These are phyloP conservation scores for Dorcoceras hygrometricum DNA, from an alignment of 257 asterid species.

Conservation along the genomic window DNA sequence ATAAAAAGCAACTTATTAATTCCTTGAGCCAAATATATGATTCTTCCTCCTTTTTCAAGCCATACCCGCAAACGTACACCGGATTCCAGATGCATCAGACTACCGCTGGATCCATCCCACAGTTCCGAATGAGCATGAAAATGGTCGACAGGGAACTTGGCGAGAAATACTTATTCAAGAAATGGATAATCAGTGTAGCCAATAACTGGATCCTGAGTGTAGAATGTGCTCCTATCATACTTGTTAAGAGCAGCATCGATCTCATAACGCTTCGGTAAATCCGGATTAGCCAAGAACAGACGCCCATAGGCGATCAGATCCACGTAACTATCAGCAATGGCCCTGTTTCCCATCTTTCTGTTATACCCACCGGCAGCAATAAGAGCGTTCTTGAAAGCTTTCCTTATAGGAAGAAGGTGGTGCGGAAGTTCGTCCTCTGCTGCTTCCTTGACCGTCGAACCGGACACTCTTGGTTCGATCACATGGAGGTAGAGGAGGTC, in stretches of 20 bases:
- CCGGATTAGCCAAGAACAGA: constrained; percentile 69
- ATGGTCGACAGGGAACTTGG: no score
- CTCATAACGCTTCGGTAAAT: constrained; percentile 47
- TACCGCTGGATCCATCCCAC: no score
- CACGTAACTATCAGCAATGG: constrained; percentile 34
- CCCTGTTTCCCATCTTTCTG: constrained; percentile 44
- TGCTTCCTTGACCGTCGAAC: constrained; percentile 13
- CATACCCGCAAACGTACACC: no score
- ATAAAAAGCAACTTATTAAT: no score
- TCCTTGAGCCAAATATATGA: no score
- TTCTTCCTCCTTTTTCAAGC: no score
- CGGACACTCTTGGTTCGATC: constrained; percentile 37
- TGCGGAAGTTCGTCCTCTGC: constrained; percentile 26
- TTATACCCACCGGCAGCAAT: constrained; percentile 59
- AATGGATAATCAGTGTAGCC: constrained; percentile 80
- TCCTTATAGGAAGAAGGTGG: constrained; percentile 38
- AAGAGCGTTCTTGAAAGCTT: constrained; percentile 54
- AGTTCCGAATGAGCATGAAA: no score
- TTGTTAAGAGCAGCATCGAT: constrained; percentile 49
- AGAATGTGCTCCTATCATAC: constrained; percentile 60
- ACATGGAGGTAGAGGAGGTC: constrained; percentile 43
- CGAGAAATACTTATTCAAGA: constrained; percentile 31
- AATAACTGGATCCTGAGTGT: constrained; percentile 54
- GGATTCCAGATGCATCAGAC: no score
- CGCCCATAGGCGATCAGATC: constrained; percentile 72